A percentile compares a stretch with the other conserved stretches of the same genome.
Evolutionary conservation across 371 early-diverging fungal genomes (phyloP).

Genomic region (Mortierella sp.): DNA sequence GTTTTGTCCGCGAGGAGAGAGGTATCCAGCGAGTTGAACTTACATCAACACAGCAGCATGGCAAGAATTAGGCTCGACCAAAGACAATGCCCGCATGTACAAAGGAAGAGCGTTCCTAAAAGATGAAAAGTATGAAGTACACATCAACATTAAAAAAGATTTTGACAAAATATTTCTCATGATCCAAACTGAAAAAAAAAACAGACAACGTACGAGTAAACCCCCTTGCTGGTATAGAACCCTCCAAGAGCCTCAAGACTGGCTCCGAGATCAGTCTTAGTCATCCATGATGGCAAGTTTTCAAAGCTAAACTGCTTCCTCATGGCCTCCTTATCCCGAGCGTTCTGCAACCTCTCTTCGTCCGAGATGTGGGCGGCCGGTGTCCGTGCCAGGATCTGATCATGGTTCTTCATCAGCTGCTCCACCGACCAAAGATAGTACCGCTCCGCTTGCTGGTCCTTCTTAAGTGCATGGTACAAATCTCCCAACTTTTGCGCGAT

Average conservation of each 20-base stretch:
- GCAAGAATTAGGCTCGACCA: conserved; percentile 60
- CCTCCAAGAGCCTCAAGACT: conserved; percentile 71
- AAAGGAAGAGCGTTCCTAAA: conserved; percentile 70
- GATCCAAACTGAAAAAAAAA: background rate
- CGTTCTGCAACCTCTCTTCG: conserved; percentile 23
- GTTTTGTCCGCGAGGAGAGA: background rate
- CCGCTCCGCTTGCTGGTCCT: conserved; percentile 71
- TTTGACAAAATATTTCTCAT: background rate
- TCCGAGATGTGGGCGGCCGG: background rate
- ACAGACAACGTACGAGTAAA: conserved; percentile 62
- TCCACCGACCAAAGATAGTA: conserved; percentile 77
- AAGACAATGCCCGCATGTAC: conserved; percentile 70
- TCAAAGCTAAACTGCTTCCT: conserved; percentile 66
- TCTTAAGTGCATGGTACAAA: conserved; percentile 60
- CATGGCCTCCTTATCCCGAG: conserved; percentile 40
- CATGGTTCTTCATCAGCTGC: conserved; percentile 60
- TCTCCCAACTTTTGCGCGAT: conserved; percentile 77
- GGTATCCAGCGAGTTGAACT: background rate
- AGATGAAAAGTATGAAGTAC: background rate
- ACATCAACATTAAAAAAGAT: background rate
- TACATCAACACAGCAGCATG: conserved; percentile 52
- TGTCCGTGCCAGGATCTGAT: conserved; percentile 10
- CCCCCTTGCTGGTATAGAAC: conserved; percentile 68
- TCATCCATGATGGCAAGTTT: conserved; percentile 74
- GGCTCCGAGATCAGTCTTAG: conserved; percentile 69